Base-by-base conservation (phyloP, 768 basidiomycete species). In the Gloeostereum incarnatum region DNA sequence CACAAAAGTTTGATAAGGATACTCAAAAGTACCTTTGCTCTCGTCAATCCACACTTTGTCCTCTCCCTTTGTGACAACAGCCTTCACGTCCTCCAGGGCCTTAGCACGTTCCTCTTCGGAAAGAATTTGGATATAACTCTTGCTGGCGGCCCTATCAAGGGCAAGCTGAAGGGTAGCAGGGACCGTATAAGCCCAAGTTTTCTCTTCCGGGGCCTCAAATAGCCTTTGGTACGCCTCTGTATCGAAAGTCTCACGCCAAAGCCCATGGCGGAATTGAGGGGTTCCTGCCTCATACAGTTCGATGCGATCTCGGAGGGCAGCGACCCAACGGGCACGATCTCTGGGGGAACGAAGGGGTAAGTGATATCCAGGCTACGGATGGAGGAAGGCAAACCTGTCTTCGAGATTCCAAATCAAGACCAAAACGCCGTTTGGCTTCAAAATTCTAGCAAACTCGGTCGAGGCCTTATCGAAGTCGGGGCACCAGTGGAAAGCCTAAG, bases 401-500 rank as follows among this genome's bases (percentile, higher is more conserved):
- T 96, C 93, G 21, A 93, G 62, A 59, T 96, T 97, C 93, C 93
- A 97, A 33, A 93, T 76, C 40, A 88, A 68, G 4, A 69, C 79
- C 13, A 84, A 68, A 1, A 69, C 57, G 2, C 88, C 88, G n/a
- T 60, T 59, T 0, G 86, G 82, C 51, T 83, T 85, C 35, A 96
- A 67, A 45, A 92, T 75, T 22, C 89, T 75, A 6, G 76, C 69
- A 48, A 94, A 86, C 53, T 96, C 92, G 0, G 58, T 58, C 14
- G 75, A 68, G 1, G 92, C 89, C 37, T 62, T 65, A 32, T 76
- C 71, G 52, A 78, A 82, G 54, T 92, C 74, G 7, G 81, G 82
- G 45, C 85, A 86, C 93, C 93, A 97, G 62, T 97, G 93, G 57
- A 81, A 96, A 11, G 93, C 93, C 80, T 93, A 54, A 17, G 41